phyloP scores from a whole-genome alignment of 2,329 filamentous ascomycete species.

The Colletotrichum sp. region DNA sequence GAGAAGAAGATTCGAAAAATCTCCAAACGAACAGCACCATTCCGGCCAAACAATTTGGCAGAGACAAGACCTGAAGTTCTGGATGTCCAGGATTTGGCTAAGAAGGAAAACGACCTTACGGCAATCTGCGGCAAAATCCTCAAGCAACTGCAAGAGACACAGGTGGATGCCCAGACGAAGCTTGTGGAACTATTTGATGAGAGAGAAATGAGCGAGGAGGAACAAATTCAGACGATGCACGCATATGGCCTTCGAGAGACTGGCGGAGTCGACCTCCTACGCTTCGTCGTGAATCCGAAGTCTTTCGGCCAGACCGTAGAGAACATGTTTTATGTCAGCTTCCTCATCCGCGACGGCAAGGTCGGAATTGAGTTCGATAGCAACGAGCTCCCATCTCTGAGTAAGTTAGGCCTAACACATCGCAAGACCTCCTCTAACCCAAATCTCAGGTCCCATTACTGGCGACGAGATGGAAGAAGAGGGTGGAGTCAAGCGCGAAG shows the following conservation, averaged over 20 bases:
- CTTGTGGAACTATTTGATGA: slow-evolving; percentile 45
- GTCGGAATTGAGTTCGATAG: slow-evolving; percentile 77
- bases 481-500: slow-evolving; percentile 48
- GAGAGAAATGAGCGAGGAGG: slow-evolving; percentile 48
- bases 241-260: slow-evolving; percentile 69
- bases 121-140: slow-evolving; percentile 79
- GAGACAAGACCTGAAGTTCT: slow-evolving; percentile 83
- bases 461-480: slow-evolving; percentile 52
- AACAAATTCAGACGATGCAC: slow-evolving; percentile 62
- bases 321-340: slow-evolving; percentile 96
- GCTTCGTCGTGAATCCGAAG: slow-evolving; percentile 86
- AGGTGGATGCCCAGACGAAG: slow-evolving; percentile 50
- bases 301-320: slow-evolving; percentile 96
- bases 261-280: slow-evolving; percentile 79
- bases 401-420: slow-evolving; percentile 56
- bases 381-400: slow-evolving; percentile 76
- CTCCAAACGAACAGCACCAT: slow-evolving; percentile 72
- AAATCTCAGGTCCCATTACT: slow-evolving; percentile 36
- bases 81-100: slow-evolving; percentile 73
- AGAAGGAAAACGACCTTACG: slow-evolving; percentile 81
- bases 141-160: slow-evolving; percentile 58
- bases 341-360: slow-evolving; percentile 86
- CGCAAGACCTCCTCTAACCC: slow-evolving; percentile 20
- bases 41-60: slow-evolving; percentile 70
- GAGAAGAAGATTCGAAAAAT: slow-evolving; percentile 81